phyloP scores from a whole-genome alignment of 768 basidiomycete species.

The Russula ochroleuca region DNA sequence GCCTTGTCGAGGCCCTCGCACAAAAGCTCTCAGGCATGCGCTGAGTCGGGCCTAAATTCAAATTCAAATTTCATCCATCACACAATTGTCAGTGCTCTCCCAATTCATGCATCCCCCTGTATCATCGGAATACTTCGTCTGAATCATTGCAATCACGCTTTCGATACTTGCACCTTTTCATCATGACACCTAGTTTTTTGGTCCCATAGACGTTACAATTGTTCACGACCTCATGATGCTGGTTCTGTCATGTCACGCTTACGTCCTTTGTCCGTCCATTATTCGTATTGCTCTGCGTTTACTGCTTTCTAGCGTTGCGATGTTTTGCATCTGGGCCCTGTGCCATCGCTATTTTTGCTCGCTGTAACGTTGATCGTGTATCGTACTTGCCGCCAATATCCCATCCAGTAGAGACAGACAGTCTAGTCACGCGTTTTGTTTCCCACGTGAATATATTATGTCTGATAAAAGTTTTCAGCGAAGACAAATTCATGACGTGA shows the following conservation, averaged over 20 bases:
- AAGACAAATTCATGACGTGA: background rate
- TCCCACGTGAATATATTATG: background rate
- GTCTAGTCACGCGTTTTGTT: conserved; percentile 2
- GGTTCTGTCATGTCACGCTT: conserved; percentile 25
- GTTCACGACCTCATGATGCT: conserved; percentile 28
- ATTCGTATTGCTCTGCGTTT: conserved; percentile 28
- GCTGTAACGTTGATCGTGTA: conserved; percentile 23
- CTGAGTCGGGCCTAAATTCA: conserved; percentile 8
- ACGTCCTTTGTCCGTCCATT: conserved; percentile 21
- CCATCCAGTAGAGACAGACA: conserved; percentile 1
- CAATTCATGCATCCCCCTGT: conserved; percentile 14
- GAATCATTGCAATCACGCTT: conserved; percentile 24
- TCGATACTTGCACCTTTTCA: conserved; percentile 26
- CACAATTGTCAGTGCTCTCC: conserved; percentile 6
- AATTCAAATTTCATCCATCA: conserved; percentile 3
- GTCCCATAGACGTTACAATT: conserved; percentile 19
- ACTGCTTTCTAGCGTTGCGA: conserved; percentile 25
- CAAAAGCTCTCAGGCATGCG: conserved; percentile 27
- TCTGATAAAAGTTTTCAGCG: background rate
- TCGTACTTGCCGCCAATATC: conserved; percentile 11
- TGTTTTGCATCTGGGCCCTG: conserved; percentile 17
- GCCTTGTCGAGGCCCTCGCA: conserved; percentile 26
- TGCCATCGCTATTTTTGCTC: conserved; percentile 17
- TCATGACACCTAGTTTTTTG: conserved; percentile 18
- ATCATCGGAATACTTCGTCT: conserved; percentile 21